These are phyloP conservation scores for Malus asiatica DNA, from an alignment of 306 rosid species.

Conservation along the genomic window DNA sequence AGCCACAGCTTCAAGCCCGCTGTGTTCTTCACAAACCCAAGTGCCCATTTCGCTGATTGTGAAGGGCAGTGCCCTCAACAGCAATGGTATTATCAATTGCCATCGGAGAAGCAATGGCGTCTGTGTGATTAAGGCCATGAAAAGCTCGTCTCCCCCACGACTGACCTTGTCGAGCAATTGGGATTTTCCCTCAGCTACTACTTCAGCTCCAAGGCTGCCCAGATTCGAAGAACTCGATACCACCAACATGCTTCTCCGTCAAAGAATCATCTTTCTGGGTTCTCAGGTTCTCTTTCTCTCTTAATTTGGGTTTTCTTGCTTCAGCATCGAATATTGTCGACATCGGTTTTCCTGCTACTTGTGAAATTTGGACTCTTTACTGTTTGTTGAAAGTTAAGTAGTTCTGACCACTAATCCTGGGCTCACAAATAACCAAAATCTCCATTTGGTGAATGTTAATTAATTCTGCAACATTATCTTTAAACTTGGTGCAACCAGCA, in stretches of 20 bases:
- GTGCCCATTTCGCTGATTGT: slow-evolving; percentile 17
- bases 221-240: slow-evolving; percentile 81
- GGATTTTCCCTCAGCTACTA: slow-evolving; percentile 30
- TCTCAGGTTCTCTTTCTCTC: slow-evolving; percentile 52
- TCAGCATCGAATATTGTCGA: not conserved
- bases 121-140: slow-evolving; percentile 28
- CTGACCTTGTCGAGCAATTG: slow-evolving; percentile 61
- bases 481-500: too few species aligned
- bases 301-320: not conserved
- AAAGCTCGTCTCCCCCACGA: slow-evolving; percentile 22
- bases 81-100: not conserved
- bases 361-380: not conserved
- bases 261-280: slow-evolving; percentile 86
- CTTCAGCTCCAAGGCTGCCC: slow-evolving; percentile 51
- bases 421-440: too few species aligned
- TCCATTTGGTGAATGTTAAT: too few species aligned
- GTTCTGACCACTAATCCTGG: too few species aligned
- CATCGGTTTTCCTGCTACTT: not conserved
- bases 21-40: slow-evolving; percentile 31
- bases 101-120: slow-evolving; percentile 20
- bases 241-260: slow-evolving; percentile 89
- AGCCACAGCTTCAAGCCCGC: slow-evolving; percentile 41
- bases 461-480: too few species aligned
- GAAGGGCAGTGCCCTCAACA: not conserved
- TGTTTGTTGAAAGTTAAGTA: not conserved